phyloP scores from a whole-genome alignment of 495 filamentous ascomycete species.

The Lasiosphaeris hirsuta region DNA sequence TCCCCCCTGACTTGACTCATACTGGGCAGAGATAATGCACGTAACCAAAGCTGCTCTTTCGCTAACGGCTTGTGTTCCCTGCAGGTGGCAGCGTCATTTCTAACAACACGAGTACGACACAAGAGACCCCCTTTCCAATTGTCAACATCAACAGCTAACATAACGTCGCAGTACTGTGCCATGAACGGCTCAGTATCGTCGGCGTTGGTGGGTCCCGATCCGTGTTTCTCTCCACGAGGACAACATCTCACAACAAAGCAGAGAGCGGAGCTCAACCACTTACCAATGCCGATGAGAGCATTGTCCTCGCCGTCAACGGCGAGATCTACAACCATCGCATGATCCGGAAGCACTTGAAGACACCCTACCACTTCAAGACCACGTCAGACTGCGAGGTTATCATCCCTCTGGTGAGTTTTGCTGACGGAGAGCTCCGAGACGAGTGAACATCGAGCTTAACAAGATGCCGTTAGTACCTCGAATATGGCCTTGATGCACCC shows the following conservation, averaged over 20 bases:
- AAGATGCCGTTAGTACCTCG: constrained; percentile 63
- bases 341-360: constrained; percentile 77
- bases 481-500: constrained; percentile 88
- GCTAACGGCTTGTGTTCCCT: constrained; percentile 18
- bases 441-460: neutral
- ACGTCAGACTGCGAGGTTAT: constrained; percentile 98
- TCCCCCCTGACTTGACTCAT: constrained; percentile 23
- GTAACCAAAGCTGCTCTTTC: neutral
- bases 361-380: constrained; percentile 89
- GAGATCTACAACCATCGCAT: constrained; percentile 99
- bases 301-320: constrained; percentile 95
- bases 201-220: constrained; percentile 73
- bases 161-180: constrained; percentile 71
- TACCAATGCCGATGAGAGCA: constrained; percentile 80
- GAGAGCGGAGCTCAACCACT: constrained; percentile 94
- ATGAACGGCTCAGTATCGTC: constrained; percentile 96
- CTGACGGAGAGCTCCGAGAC: neutral
- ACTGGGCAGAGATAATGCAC: constrained; percentile 20
- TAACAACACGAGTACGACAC: constrained; percentile 76
- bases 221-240: constrained; percentile 19
- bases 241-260: constrained; percentile 40
- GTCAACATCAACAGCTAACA: constrained; percentile 19
- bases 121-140: constrained; percentile 20
- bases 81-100: constrained; percentile 83
- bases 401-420: constrained; percentile 77